Evolutionary conservation across 2,329 filamentous ascomycete genomes (phyloP), one percentile per base, ranked within the genome.

Genomic region (Drechslera avenae): DNA sequence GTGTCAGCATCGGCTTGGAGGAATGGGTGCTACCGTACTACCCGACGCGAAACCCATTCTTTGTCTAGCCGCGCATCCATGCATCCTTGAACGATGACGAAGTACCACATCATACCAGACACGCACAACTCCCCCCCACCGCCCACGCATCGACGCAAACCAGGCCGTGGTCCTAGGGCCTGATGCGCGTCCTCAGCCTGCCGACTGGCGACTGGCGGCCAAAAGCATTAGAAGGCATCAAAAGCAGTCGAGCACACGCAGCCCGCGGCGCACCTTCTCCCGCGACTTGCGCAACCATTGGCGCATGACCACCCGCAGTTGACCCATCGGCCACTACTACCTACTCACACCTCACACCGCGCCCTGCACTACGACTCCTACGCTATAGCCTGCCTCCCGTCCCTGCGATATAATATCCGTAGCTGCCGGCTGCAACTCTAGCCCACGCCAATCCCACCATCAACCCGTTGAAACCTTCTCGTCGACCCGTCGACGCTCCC

Each of bases 271-370:
- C 54, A 45, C 39, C 56, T 63, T 52, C 21, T 23, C 21, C 62
- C 60, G 58, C 60, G 54, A 54, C 55, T 57, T 49, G 46, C 54
- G 54, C 53, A 43, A 54, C 57, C 59, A 13, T 39, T 33, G 30
- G 37, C 49, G 52, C 62, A 57, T 65, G 62, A 64, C 59, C 58
- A 43, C 39, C 37, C 40, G 51, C 40, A 52, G 40, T 58, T 50
- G 51, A 54, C 50, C 37, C 28, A 36, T 33, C 34, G 43, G 36
- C 43, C 39, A 46, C 50, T 45, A 48, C 50, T 53, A 47, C 52
- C 56, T 52, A 54, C 50, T 54, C 50, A 54, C 55, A 58, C 55
- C 50, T 54, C 50, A 54, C 55, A 58, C 55, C 47, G 57, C 52
- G 52, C 44, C 52, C 37, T 46, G n/a, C 41, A 41, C 32, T 43